phyloP scores from a whole-genome alignment of 306 rosid genomes.

The Prunus mira region DNA sequence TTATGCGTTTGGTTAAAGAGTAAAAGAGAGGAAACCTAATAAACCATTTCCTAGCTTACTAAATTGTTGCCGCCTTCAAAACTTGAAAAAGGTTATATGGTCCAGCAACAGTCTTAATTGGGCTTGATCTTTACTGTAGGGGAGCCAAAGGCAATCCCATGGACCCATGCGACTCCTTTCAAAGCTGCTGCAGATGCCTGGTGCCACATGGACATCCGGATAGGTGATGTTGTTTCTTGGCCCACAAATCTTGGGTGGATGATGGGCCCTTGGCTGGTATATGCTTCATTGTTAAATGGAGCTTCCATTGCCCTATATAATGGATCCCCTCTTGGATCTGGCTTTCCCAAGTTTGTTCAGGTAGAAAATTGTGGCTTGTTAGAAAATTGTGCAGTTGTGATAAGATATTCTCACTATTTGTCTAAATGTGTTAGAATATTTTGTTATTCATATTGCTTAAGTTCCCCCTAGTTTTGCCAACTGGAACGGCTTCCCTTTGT shows the following conservation, averaged over 20 bases:
- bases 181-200: slow-evolving; percentile 98
- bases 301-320: slow-evolving; percentile 86
- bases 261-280: slow-evolving; percentile 99
- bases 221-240: slow-evolving; percentile 85
- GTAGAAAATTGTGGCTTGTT: slow-evolving; percentile 32
- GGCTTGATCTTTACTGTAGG: slow-evolving; percentile 47
- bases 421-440: background rate
- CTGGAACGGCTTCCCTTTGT: background rate
- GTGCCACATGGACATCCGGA: slow-evolving; percentile 81
- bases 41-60: too few relatives aligned
- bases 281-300: slow-evolving; percentile 87
- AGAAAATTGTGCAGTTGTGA: background rate
- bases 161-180: slow-evolving; percentile 80
- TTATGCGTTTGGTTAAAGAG: background rate
- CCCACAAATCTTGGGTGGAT: slow-evolving; percentile 99
- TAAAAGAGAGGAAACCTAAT: too few relatives aligned
- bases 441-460: background rate
- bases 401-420: background rate
- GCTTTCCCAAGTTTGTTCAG: slow-evolving; percentile 90
- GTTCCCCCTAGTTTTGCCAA: background rate
- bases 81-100: background rate
- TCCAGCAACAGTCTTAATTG: slow-evolving; percentile 21
- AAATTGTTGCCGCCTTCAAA: background rate
- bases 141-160: slow-evolving; percentile 96
- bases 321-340: slow-evolving; percentile 87